These are phyloP conservation scores for Sporothrix brasiliensis DNA, from an alignment of 2,329 filamentous ascomycete species.

Conservation along the genomic window DNA sequence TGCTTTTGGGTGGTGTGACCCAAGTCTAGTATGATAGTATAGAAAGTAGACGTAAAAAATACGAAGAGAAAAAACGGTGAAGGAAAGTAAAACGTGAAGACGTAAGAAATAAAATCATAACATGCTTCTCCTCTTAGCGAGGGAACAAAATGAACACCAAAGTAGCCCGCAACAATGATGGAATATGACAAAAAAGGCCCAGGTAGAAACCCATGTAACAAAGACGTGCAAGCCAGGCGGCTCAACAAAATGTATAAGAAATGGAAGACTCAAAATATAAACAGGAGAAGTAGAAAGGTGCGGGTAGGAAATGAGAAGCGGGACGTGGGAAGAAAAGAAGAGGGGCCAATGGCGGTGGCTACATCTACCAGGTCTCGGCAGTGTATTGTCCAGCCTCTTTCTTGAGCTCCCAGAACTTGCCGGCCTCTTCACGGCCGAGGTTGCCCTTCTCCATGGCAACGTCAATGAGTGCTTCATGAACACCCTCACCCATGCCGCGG, in stretches of 20 bases:
- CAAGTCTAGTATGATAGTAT: conserved; percentile 17
- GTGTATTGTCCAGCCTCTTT: conserved; percentile 94
- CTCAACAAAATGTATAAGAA: conserved; percentile 14
- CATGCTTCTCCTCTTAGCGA: neutral
- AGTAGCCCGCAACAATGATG: neutral
- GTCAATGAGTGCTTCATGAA: conserved; percentile 82
- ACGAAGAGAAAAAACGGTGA: neutral
- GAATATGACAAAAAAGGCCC: neutral
- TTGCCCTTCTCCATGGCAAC: conserved; percentile 93
- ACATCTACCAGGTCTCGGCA: conserved; percentile 69
- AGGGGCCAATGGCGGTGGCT: neutral
- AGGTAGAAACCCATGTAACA: neutral
- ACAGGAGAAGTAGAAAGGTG: conserved; percentile 2
- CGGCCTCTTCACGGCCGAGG: conserved; percentile 77
- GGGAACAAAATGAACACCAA: neutral
- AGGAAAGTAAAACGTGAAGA: neutral
- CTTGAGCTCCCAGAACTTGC: conserved; percentile 88
- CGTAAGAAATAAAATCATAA: neutral
- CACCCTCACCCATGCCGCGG: conserved; percentile 96
- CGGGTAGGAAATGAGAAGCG: neutral
- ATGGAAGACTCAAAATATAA: conserved; percentile 8
- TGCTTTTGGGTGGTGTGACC: conserved; percentile 19
- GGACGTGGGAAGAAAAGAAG: neutral
- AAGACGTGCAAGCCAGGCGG: neutral
- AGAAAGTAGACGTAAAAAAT: neutral